Evolutionary conservation across 2,329 filamentous ascomycete genomes (phyloP), one percentile per base, ranked within the genome.

Genomic region (Chaetomiaceae sp.): DNA sequence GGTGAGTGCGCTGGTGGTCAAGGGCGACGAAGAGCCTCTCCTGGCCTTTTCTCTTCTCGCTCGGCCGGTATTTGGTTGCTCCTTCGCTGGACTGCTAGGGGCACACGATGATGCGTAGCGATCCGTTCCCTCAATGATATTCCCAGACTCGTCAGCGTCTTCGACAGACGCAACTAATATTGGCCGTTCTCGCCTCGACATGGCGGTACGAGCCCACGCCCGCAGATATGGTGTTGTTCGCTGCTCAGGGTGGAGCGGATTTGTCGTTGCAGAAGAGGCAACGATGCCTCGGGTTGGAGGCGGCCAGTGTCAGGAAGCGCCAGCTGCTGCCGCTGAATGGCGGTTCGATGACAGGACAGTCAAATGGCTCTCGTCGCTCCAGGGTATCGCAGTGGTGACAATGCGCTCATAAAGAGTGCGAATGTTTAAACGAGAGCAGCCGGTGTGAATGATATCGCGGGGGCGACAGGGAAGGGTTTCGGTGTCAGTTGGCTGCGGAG

Each of bases 61-160:
- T 63, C 73, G 77, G 57, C 77, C 66, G 18, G 74, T 79, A 64
- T 81, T 81, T 62, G 79, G 73, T 29, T 71, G 72, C 61, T 79
- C 73, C 57, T 76, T 79, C 46, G 61, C 65, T 9, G 75, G 73
- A 58, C 72, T 74, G 27, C 53, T 44, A 29, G 57, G 55, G 44
- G 71, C 73, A 48, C 72, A 67, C 27, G 76, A 78, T 30, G 68
- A 68, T 58, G 78, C 78, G 66, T 79, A 81, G 54, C 68, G 67
- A 56, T 64, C 65, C 18, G 70, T 70, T 41, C 65, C 68, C 47
- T 69, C 65, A 16, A 71, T 63, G 32, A 70, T 65, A 49, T 73
- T 74, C 36, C 71, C 75, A 11, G 70, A 67, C 46, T 80, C 77
- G 61, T 80, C 75, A 42, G 69, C 75, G 51, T 80, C 79, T 64